Base-by-base conservation (phyloP, 1,139 yeast species). In the Yamadazyma sp. region DNA sequence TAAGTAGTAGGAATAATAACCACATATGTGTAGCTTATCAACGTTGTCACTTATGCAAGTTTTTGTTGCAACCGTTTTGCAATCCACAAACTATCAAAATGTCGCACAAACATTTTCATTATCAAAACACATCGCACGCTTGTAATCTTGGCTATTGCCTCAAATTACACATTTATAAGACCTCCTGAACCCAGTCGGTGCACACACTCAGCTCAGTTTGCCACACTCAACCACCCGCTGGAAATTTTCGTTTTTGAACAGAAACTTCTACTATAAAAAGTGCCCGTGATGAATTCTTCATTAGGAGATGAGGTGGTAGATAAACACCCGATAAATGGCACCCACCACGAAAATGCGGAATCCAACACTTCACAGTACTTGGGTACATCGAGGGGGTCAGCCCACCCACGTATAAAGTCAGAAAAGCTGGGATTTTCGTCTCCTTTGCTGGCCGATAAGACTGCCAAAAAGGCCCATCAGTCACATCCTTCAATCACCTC, bases 231-330 rank as follows among this genome's bases (percentile, higher is more conserved):
- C n/a, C n/a, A n/a, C n/a, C n/a, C n/a, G n/a, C n/a, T n/a, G n/a
- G n/a, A n/a, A n/a, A n/a, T n/a, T n/a, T n/a, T n/a, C n/a, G n/a
- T n/a, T n/a, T n/a, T n/a, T n/a, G n/a, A n/a, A n/a, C n/a, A n/a
- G n/a, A n/a, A n/a, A n/a, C n/a, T n/a, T n/a, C n/a, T n/a, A n/a
- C n/a, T n/a, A n/a, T n/a, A 18, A 8, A 18, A 18, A 18, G 5
- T 15, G 9, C 28, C 28, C 28, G 30, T 10, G 35, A 47, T 47
- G 52, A 48, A 45, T 39, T 38, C 43, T 25, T 37, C 45, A 30
- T 29, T 40, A 37, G 42, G 52, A 48, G 52, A 48, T 48, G 52
- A 48, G 48, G 35, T 44, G 40, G 34, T 38, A 29, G 48, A 42
- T 42, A 41, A 40, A 22, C 33, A 39, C 3, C 29, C 15, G 7